These are phyloP conservation scores for Xylariales sp. DNA, from an alignment of 2,329 filamentous ascomycete species.

Conservation along the genomic window DNA sequence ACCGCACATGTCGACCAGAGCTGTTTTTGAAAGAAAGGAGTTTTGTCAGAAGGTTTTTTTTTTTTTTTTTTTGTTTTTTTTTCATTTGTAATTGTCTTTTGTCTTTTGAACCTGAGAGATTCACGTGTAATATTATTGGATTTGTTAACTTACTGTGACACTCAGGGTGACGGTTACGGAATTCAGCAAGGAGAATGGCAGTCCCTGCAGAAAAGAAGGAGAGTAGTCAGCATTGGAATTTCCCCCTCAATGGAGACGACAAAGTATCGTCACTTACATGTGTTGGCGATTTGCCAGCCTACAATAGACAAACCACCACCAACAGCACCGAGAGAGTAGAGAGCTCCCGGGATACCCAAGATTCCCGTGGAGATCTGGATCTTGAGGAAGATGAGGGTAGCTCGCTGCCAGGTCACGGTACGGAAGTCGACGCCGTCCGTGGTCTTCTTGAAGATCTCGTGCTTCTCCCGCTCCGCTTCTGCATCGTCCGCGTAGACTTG, in stretches of 20 bases:
- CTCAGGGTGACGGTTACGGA: constrained; percentile 30
- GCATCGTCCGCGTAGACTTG: constrained; percentile 4
- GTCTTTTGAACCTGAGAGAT: background rate
- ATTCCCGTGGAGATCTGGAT: constrained; percentile 23
- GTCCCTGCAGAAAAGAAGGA: constrained; percentile 29
- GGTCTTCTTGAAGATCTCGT: constrained; percentile 44
- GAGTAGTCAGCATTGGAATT: too few species aligned
- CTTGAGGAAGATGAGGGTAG: constrained; percentile 49
- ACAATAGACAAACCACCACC: constrained; percentile 17
- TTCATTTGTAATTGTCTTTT: too few species aligned
- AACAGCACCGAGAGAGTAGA: constrained; percentile 18
- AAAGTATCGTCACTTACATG: constrained; percentile 9
- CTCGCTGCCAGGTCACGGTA: constrained; percentile 47
- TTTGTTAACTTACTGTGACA: constrained; percentile 27
- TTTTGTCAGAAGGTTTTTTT: too few species aligned
- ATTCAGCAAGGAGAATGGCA: constrained; percentile 27
- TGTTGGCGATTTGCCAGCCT: constrained; percentile 18
- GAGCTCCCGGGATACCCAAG: constrained; percentile 17
- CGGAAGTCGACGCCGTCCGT: constrained; percentile 47
- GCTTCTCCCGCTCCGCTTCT: constrained; percentile 13
- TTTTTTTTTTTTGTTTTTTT: too few species aligned
- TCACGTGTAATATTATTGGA: background rate
- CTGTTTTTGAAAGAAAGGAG: background rate
- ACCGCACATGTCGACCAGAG: constrained; percentile 50
- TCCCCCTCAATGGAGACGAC: too few species aligned